Evolutionary conservation across 2,329 filamentous ascomycete genomes (phyloP).

Genomic region (Penicillium sp.): DNA sequence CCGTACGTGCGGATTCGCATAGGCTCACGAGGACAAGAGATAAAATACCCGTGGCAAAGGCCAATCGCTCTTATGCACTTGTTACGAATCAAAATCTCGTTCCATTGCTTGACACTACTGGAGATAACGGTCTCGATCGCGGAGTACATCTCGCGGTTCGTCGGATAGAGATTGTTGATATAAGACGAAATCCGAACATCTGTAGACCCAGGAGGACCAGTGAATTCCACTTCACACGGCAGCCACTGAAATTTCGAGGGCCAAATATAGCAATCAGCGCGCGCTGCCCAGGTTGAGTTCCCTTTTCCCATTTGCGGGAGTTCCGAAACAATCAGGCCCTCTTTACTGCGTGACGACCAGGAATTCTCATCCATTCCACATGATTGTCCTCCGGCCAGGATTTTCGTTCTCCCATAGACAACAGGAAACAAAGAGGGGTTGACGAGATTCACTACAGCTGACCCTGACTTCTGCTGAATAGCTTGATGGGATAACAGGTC

Average conservation of each 20-base stretch:
- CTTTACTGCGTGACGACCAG: neutral
- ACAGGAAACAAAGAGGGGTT: neutral
- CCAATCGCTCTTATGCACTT: neutral
- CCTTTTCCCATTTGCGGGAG: neutral
- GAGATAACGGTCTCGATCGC: conserved; percentile 5
- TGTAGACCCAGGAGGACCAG: conserved; percentile 4
- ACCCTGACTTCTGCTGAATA: neutral
- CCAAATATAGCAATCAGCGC: neutral
- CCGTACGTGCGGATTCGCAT: conserved; percentile 8
- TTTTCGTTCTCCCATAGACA: neutral
- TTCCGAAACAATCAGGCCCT: neutral
- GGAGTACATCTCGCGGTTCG: conserved; percentile 3
- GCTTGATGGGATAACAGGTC: neutral
- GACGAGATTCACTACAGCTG: neutral
- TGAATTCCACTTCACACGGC: conserved; percentile 14
- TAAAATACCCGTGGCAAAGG: neutral
- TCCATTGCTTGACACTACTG: conserved; percentile 5
- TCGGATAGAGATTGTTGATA: conserved; percentile 10
- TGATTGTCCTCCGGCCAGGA: neutral
- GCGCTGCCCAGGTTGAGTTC: neutral
- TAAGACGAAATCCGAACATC: conserved; percentile 8
- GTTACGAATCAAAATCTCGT: conserved; percentile 1
- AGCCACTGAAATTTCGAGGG: conserved; percentile 14
- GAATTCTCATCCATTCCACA: neutral
- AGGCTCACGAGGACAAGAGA: neutral